Evolutionary conservation across 225 moss, liverwort and hornwort genomes (phyloP).

Genomic region (Anthoceros angustus): DNA sequence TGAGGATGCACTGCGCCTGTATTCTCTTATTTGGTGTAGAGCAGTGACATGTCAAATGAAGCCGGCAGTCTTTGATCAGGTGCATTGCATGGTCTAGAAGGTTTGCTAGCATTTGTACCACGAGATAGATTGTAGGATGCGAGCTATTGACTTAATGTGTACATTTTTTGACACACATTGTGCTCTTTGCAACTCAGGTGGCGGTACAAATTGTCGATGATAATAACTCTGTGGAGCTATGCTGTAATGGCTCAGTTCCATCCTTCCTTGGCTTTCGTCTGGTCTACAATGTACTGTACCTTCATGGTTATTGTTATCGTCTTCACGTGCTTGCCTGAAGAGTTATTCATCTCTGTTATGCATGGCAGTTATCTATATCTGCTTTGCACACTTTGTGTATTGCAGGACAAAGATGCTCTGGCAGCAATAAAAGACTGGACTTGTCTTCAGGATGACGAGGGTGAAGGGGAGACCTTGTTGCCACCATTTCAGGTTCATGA

Average conservation of each 20-base stretch:
- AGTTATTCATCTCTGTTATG: too few relatives aligned
- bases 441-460: constrained; percentile 20
- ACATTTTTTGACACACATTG: not conserved
- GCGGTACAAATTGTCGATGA: constrained; percentile 57
- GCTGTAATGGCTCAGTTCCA: constrained; percentile 44
- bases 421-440: constrained; percentile 16
- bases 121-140: not conserved
- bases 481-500: constrained; percentile 26
- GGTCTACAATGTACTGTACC: constrained; percentile 38
- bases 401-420: constrained; percentile 59
- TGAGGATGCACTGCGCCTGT: constrained; percentile 73
- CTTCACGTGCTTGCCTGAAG: too few relatives aligned
- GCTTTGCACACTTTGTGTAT: not conserved
- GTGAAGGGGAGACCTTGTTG: constrained; percentile 11
- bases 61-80: constrained; percentile 53
- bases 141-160: not conserved
- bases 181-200: constrained; percentile 25
- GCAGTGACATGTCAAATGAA: constrained; percentile 83
- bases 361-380: too few relatives aligned
- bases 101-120: not conserved
- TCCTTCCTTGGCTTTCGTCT: constrained; percentile 65
- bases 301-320: not conserved
- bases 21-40: constrained; percentile 77
- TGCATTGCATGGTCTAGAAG: constrained; percentile 6
- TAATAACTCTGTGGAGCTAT: constrained; percentile 41